Evolutionary conservation across 2,329 filamentous ascomycete species (phyloP).

Genomic region (Aspergillus transmontanensis): DNA sequence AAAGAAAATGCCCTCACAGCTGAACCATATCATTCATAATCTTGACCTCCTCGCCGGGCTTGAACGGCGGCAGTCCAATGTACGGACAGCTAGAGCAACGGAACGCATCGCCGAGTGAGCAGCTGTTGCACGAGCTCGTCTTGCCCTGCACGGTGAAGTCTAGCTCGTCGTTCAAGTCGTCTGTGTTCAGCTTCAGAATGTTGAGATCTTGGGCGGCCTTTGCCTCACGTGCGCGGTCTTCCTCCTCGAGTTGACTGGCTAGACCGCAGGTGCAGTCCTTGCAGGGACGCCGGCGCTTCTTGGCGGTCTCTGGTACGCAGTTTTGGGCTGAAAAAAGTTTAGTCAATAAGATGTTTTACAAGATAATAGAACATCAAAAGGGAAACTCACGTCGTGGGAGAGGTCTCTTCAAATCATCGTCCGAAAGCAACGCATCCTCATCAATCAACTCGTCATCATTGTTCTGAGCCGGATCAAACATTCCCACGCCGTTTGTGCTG

Average conservation of each 20-base stretch:
- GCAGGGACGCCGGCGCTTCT: constrained; percentile 88
- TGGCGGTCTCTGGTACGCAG: constrained; percentile 76
- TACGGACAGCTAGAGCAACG: constrained; percentile 77
- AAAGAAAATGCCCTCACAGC: constrained; percentile 54
- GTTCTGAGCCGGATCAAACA: background rate
- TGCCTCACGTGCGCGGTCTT: constrained; percentile 71
- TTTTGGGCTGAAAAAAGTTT: constrained; percentile 64
- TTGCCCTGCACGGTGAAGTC: constrained; percentile 99
- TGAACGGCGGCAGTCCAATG: constrained; percentile 91
- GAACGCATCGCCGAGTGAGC: constrained; percentile 89
- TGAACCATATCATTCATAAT: constrained; percentile 85
- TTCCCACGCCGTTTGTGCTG: constrained; percentile 6
- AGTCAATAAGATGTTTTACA: background rate
- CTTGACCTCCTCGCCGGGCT: constrained; percentile 91
- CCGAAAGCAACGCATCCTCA: constrained; percentile 82
- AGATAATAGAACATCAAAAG: background rate
- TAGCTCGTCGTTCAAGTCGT: constrained; percentile 76
- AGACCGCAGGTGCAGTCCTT: constrained; percentile 98
- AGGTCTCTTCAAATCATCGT: constrained; percentile 77
- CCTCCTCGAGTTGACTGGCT: constrained; percentile 79
- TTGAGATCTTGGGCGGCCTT: constrained; percentile 62
- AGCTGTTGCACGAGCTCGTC: constrained; percentile 92
- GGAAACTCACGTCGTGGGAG: constrained; percentile 74
- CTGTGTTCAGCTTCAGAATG: constrained; percentile 66
- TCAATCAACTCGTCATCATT: constrained; percentile 83